Percentiles rank a stretch among this genome's conserved stretches.
Conservation (phyloP, 192 early-diverging fungal genomes). For the Rhizoclosmatium globosum region DNA sequence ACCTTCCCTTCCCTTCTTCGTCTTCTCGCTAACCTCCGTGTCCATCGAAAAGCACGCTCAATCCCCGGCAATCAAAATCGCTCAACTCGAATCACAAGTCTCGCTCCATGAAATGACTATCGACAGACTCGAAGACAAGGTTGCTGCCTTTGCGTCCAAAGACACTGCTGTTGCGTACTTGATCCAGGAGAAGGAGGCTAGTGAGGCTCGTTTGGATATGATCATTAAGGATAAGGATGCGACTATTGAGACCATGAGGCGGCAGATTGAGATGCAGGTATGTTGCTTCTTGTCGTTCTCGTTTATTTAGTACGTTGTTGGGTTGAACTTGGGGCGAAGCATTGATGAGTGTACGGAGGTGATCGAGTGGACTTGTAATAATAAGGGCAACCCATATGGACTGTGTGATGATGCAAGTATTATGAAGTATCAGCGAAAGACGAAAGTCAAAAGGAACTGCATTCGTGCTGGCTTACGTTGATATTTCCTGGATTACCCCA, state of each 20-base stretch:
- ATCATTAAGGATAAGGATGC: constrained; percentile 43
- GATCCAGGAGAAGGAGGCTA: constrained; percentile 20
- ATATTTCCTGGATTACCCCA: background rate
- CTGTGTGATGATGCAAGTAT: too few species aligned
- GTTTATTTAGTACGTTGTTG: background rate
- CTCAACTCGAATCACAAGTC: constrained; percentile 17
- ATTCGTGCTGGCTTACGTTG: background rate
- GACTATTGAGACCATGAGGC: constrained; percentile 40
- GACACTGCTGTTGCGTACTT: constrained; percentile 18
- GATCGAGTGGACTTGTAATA: too few species aligned
- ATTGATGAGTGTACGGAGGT: too few species aligned
- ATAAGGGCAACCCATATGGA: too few species aligned
- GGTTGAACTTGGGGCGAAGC: too few species aligned
- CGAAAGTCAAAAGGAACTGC: too few species aligned
- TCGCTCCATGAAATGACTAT: constrained; percentile 17
- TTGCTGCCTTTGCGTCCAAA: constrained; percentile 29
- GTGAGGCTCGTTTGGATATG: constrained; percentile 27
- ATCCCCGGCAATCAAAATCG: constrained; percentile 16
- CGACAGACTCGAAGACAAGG: constrained; percentile 20
- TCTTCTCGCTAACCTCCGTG: background rate
- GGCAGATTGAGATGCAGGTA: constrained; percentile 46
- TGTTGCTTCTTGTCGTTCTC: background rate
- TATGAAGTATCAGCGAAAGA: too few species aligned
- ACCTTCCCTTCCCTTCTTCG: background rate
- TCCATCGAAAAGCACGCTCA: background rate